These are phyloP conservation scores for Verbascum thapsus DNA, from an alignment of 257 asterid genomes.

Conservation along the genomic window DNA sequence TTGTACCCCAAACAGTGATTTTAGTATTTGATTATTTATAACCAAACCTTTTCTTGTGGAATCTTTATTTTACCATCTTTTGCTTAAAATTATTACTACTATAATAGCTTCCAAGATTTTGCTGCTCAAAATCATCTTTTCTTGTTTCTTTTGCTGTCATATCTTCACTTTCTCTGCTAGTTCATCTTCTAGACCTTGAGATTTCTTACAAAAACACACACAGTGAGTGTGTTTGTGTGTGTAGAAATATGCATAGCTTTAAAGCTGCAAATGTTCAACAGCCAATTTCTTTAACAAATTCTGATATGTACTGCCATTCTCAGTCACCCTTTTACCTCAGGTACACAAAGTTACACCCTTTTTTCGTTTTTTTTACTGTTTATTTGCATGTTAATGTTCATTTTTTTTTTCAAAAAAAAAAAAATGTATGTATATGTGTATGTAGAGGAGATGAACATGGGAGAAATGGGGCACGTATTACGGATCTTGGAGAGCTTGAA, in stretches of 20 bases:
- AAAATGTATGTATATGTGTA: constrained; percentile 2
- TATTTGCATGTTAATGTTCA: not conserved
- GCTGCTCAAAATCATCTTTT: too few species aligned
- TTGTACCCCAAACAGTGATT: constrained; percentile 24
- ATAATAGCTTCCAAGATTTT: constrained; percentile 6
- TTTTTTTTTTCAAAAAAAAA: too few species aligned
- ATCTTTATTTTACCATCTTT: constrained; percentile 40
- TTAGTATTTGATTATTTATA: constrained; percentile 18
- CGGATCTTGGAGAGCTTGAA: constrained; percentile 64
- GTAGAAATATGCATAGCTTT: constrained; percentile 40
- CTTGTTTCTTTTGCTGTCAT: not conserved
- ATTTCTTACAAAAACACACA: constrained; percentile 5
- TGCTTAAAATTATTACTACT: not conserved
- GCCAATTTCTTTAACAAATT: constrained; percentile 33
- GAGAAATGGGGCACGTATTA: constrained; percentile 39
- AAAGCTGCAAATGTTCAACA: constrained; percentile 25
- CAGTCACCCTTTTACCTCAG: constrained; percentile 52
- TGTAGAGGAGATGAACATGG: constrained; percentile 53
- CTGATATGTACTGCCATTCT: constrained; percentile 46
- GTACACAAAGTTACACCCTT: constrained; percentile 23
- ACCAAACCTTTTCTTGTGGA: constrained; percentile 1
- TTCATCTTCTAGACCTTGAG: constrained; percentile 3
- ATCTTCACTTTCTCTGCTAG: constrained; percentile 11
- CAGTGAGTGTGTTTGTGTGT: not conserved
- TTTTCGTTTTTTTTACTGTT: not conserved